Conservation (phyloP, 2,329 filamentous ascomycete species). For the Pyrenophora seminiperda region DNA sequence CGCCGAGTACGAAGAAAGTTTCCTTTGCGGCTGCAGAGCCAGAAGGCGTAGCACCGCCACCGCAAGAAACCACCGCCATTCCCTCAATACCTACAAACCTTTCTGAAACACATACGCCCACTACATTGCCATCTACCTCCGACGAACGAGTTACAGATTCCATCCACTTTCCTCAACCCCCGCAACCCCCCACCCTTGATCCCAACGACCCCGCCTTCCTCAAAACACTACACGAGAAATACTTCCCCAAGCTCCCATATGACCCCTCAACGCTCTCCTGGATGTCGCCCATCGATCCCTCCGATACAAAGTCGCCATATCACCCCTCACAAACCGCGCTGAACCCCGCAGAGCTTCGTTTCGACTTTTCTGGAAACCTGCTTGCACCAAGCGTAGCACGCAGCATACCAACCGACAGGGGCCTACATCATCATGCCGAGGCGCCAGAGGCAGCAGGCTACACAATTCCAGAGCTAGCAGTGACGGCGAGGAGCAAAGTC, state of each 20-base stretch:
- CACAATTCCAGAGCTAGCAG: slow-evolving; percentile 83
- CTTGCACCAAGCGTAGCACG: slow-evolving; percentile 77
- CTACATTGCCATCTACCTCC: slow-evolving; percentile 1
- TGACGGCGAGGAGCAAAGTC: slow-evolving; percentile 78
- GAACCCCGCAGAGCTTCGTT: slow-evolving; percentile 78
- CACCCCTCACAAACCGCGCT: slow-evolving; percentile 75
- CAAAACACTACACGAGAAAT: slow-evolving; percentile 82
- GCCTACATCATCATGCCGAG: slow-evolving; percentile 90
- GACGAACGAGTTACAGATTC: slow-evolving; percentile 61
- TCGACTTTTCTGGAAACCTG: slow-evolving; percentile 82
- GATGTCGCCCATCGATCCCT: slow-evolving; percentile 74
- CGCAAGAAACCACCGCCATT: slow-evolving; percentile 3
- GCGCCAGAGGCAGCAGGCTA: slow-evolving; percentile 95
- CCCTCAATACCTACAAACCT: neutral
- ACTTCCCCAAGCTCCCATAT: slow-evolving; percentile 85
- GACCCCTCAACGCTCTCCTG: slow-evolving; percentile 87
- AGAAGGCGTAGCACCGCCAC: slow-evolving; percentile 9
- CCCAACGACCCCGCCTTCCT: slow-evolving; percentile 84
- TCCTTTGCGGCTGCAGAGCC: slow-evolving; percentile 36
- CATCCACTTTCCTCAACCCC: slow-evolving; percentile 66
- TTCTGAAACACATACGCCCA: neutral
- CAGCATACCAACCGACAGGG: slow-evolving; percentile 74
- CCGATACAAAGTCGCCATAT: slow-evolving; percentile 74
- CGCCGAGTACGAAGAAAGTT: slow-evolving; percentile 39
- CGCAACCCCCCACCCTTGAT: slow-evolving; percentile 73